Evolutionary conservation across 805 yeast genomes (phyloP), one percentile per base, ranked within the genome.

Genomic region (Huiozyma sinensis): DNA sequence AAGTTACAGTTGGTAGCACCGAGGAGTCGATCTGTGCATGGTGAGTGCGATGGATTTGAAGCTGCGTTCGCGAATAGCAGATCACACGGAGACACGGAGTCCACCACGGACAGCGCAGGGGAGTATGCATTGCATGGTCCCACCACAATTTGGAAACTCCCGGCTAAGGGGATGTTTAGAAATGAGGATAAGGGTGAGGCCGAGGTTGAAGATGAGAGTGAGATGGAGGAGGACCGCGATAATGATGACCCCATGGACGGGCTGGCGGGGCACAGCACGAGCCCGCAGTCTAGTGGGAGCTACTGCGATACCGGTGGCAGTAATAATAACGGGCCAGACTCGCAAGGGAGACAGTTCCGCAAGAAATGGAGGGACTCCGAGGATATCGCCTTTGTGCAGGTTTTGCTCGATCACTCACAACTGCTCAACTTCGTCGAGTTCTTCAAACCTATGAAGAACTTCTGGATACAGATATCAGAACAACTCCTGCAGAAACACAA

Each of bases 371-470:
- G 45, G 37, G 47, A 45, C 8, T 39, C 45, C 3, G 60, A 56
- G 39, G 59, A 56, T 36, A 36, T 53, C 28, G 54, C 57, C 10
- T 49, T 56, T 31, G 36, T 56, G 31, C 46, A 44, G 11, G 48
- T 53, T 6, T 33, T 55, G 27, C 36, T 56, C 32, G 40, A 43
- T 8, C 44, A 55, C 41, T 43, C 57, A 8, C 49, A 55, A 24
- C 36, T 56, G 29, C 40, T 56, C 24, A 53, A 52, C 7, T 52
- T 42, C 41, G 51, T 55, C 7, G 60, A 56, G 44, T 56, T 50
- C 44, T 55, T 50, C 42, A 56, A 56, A 47, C 60, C 60, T 8
- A 56, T 56, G 60, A 56, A 56, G 36, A 55, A 53, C 30, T 58
- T 54, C 42, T 56, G 62, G 61, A 49, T 50, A 7, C 49, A 48